These are phyloP conservation scores for Psidium guajava DNA, from an alignment of 345 rosid genomes.

Conservation along the genomic window DNA sequence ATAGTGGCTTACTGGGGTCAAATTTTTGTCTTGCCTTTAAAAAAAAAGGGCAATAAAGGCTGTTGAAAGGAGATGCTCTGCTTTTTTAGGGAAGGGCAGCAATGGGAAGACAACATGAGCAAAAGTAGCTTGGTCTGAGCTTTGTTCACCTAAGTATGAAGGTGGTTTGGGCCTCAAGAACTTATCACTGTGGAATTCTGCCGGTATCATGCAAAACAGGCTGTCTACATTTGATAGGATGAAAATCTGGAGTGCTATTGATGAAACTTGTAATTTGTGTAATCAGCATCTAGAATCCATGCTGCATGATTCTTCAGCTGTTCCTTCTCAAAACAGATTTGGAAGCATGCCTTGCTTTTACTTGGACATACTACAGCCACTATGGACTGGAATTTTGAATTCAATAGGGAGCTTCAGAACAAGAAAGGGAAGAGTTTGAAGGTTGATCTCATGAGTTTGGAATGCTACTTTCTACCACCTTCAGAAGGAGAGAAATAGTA, in stretches of 20 bases:
- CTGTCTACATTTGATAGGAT: not conserved
- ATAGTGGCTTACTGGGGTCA: not conserved
- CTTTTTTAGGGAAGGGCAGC: not conserved
- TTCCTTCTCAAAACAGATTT: not conserved
- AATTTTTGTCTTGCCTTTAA: not conserved
- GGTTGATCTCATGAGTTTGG: not conserved
- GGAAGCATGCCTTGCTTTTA: not conserved
- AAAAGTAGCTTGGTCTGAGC: not conserved
- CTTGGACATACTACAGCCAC: not conserved
- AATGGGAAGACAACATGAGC: not conserved
- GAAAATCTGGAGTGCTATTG: not conserved
- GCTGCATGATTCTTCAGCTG: not conserved
- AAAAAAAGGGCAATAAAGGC: not conserved
- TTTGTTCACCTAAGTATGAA: not conserved
- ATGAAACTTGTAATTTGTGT: not conserved
- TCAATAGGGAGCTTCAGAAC: not conserved
- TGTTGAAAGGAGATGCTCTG: not conserved
- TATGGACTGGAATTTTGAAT: not conserved
- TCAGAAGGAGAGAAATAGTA: not conserved
- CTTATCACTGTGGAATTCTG: not conserved
- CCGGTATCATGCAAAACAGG: not conserved
- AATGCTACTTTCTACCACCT: not conserved
- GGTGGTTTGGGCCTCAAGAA: not conserved
- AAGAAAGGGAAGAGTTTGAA: not conserved
- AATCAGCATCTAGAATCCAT: not conserved